Conservation (phyloP, 2,329 filamentous ascomycete genomes). For the Aspergillus carbonarius region DNA sequence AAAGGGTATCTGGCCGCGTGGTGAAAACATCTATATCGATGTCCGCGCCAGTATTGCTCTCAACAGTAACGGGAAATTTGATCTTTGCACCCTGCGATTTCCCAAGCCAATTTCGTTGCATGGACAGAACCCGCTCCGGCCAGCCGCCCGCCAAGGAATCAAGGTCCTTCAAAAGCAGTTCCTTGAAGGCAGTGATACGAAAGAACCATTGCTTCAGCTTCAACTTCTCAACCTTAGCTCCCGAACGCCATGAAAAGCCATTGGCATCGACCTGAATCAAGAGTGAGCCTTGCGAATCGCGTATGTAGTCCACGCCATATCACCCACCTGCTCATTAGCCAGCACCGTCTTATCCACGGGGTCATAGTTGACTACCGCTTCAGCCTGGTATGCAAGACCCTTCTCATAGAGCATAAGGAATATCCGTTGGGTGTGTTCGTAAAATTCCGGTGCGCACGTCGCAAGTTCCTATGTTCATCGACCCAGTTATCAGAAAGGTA, state of each 20-base stretch:
- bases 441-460: conserved; percentile 81
- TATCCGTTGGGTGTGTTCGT: conserved; percentile 83
- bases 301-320: not conserved
- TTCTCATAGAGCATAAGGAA: conserved; percentile 74
- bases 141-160: conserved; percentile 66
- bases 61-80: conserved; percentile 62
- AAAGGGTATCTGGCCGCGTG: conserved; percentile 81
- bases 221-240: conserved; percentile 77
- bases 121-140: conserved; percentile 78
- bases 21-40: conserved; percentile 72
- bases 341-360: conserved; percentile 86
- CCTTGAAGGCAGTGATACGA: conserved; percentile 75
- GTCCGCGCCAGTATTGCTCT: conserved; percentile 21
- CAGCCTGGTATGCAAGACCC: conserved; percentile 77
- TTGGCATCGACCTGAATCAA: conserved; percentile 66
- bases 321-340: conserved; percentile 73
- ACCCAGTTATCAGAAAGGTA: conserved; percentile 12
- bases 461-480: conserved; percentile 65
- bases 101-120: conserved; percentile 88
- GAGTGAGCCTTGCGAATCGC: conserved; percentile 5
- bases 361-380: conserved; percentile 86
- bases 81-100: conserved; percentile 72
- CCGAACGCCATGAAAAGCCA: conserved; percentile 82
- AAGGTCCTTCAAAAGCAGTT: conserved; percentile 69
- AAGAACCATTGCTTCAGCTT: conserved; percentile 88